Evolutionary conservation across 2,329 filamentous ascomycete genomes (phyloP).

Genomic region (Remersonia thermophila): DNA sequence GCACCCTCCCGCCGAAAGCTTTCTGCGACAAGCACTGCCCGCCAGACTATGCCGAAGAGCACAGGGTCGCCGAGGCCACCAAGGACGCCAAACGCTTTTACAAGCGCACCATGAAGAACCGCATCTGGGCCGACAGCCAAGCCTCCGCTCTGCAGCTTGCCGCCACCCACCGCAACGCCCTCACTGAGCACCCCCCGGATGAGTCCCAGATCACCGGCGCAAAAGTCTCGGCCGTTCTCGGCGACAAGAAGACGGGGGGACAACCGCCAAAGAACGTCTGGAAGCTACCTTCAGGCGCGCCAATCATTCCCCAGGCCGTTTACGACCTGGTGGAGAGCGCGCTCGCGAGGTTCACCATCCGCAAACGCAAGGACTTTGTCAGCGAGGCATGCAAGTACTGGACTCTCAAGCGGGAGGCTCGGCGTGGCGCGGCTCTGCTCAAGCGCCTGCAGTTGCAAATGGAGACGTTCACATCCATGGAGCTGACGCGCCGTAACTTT

Average conservation of each 20-base stretch:
- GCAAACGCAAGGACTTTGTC: constrained; percentile 83
- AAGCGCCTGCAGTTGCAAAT: constrained; percentile 90
- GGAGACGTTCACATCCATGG: constrained; percentile 95
- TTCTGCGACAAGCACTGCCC: constrained; percentile 95
- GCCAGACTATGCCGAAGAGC: constrained; percentile 74
- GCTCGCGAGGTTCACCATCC: constrained; percentile 64
- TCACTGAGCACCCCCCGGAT: constrained; percentile 61
- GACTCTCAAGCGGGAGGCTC: constrained; percentile 90
- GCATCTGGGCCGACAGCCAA: constrained; percentile 86
- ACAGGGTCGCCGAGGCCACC: constrained; percentile 69
- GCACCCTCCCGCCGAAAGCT: constrained; percentile 75
- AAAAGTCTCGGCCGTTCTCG: constrained; percentile 64
- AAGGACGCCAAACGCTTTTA: constrained; percentile 81
- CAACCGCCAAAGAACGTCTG: constrained; percentile 59
- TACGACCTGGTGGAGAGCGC: constrained; percentile 77
- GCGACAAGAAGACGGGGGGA: constrained; percentile 60
- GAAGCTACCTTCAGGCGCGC: constrained; percentile 89
- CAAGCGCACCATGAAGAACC: constrained; percentile 74
- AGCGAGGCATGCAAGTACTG: constrained; percentile 93
- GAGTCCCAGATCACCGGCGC: constrained; percentile 75
- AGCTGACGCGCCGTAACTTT: constrained; percentile 89
- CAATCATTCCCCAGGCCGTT: constrained; percentile 81
- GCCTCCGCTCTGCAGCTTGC: constrained; percentile 69
- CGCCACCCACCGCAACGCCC: constrained; percentile 52
- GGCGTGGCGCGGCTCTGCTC: constrained; percentile 78